Evolutionary conservation across 1,139 yeast species (phyloP).

Genomic region (Casaregolazyma suthepensis): DNA sequence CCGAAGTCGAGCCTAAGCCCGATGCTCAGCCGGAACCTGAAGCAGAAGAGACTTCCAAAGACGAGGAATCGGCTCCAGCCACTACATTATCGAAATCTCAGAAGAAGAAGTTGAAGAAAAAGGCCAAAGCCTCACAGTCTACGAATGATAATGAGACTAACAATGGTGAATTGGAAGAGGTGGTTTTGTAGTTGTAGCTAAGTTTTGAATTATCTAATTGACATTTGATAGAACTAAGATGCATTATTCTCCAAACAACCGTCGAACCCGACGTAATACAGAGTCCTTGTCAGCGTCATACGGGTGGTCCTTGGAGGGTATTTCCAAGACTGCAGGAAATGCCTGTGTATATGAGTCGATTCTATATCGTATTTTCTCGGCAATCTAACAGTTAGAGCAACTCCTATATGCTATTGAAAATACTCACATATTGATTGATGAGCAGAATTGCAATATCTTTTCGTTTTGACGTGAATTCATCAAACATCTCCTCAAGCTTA

Average conservation of each 20-base stretch:
- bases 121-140: slow-evolving; percentile 10
- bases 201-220: neutral
- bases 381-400: slow-evolving; percentile 38
- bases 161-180: slow-evolving; percentile 13
- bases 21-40: slow-evolving; percentile 13
- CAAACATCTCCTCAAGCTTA: slow-evolving; percentile 70
- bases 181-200: slow-evolving; percentile 12
- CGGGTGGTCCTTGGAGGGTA: slow-evolving; percentile 98
- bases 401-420: neutral
- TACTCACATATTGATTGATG: slow-evolving; percentile 72
- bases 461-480: slow-evolving; percentile 60
- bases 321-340: slow-evolving; percentile 93
- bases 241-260: slow-evolving; percentile 82
- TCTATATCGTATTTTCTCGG: slow-evolving; percentile 76
- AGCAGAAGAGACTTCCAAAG: slow-evolving; percentile 15
- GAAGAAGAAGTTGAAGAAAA: slow-evolving; percentile 25
- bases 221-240: neutral
- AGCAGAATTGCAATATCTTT: slow-evolving; percentile 89
- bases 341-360: slow-evolving; percentile 85
- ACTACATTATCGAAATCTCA: slow-evolving; percentile 6
- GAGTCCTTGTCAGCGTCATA: slow-evolving; percentile 97
- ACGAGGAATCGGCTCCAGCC: slow-evolving; percentile 19
- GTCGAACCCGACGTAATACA: slow-evolving; percentile 85
- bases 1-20: neutral
- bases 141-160: slow-evolving; percentile 9